These are phyloP conservation scores for Hymenochaete sp. DNA, from an alignment of 1,284 basidiomycete genomes.

Conservation along the genomic window DNA sequence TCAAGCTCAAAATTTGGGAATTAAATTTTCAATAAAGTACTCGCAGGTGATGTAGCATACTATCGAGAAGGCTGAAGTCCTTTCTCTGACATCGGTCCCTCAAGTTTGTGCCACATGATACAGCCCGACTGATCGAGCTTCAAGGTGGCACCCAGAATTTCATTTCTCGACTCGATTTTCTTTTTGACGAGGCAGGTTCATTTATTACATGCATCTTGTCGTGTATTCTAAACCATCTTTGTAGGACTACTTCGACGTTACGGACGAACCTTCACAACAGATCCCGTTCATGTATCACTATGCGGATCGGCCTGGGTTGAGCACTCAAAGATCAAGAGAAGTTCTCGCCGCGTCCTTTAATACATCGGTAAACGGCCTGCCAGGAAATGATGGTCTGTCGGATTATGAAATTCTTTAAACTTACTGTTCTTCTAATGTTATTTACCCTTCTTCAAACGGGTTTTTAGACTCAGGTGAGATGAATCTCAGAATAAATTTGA, in stretches of 20 bases:
- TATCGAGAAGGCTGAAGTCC: not conserved
- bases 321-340: conserved; percentile 46
- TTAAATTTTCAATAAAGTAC: conserved; percentile 30
- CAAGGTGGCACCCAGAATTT: conserved; percentile 51
- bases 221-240: not conserved
- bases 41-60: conserved; percentile 31
- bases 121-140: conserved; percentile 46
- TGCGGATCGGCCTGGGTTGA: conserved; percentile 46
- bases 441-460: not conserved
- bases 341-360: conserved; percentile 48
- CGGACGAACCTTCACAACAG: conserved; percentile 54
- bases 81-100: not conserved
- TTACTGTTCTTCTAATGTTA: not conserved
- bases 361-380: conserved; percentile 43
- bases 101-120: conserved; percentile 56
- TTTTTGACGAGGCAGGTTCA: conserved; percentile 38
- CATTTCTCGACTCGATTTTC: conserved; percentile 44
- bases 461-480: conserved; percentile 1
- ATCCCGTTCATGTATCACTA: conserved; percentile 63
- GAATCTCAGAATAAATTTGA: no score
- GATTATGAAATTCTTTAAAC: not conserved
- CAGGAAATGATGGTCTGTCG: conserved; percentile 49
- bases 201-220: not conserved
- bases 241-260: conserved; percentile 44
- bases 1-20: not conserved